Base-by-base conservation (phyloP, 305 asterid species). In the Fraxinus ornus region DNA sequence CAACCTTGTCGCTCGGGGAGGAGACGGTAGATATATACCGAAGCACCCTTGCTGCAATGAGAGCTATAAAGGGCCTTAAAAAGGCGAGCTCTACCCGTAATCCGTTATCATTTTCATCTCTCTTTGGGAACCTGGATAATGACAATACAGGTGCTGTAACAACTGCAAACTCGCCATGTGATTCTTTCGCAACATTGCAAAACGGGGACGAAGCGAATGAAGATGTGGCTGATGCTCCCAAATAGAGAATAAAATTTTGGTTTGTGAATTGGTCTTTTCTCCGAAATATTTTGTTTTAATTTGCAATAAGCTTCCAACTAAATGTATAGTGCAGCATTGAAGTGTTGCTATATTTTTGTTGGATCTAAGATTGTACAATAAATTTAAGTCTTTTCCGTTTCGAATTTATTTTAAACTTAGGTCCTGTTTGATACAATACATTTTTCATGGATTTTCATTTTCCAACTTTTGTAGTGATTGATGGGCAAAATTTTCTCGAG, bases 71-170 rank as follows among this genome's bases (percentile, higher is more conserved):
- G 82, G 94, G 97, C 66, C 87, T 94, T 71, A 93, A 92, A 83
- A 96, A 85, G 90, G 98, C 93, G 55, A 94, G 98, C 90, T 94
- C 98, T 28, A 94, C 98, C 1, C 89, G 88, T 85, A 96, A 94
- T 86, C 99, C 98, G 19, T 52, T 94, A 80, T 93, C 99, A n/a
- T 81, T 94, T 83, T 94, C 99, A 0, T 89, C 90, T 76, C 76
- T 94, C 35, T 91, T 93, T 39, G 97, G 93, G 22, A 88, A 83
- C 86, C 97, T 89, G 78, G 98, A 91, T 80, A 84, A 28, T 52
- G 94, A 89, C n/a, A 84, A 86, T 79, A 86, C 91, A 17, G 98
- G 99, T 32, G 92, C 93, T 66, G 88, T 96, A 66, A 94, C 98
- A 4, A 90, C 88, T 44, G 97, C 90, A 81, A 88, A 89, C 88